These are phyloP conservation scores for Chaetomiaceae sp. DNA, from an alignment of 2,329 filamentous ascomycete genomes.

Conservation along the genomic window DNA sequence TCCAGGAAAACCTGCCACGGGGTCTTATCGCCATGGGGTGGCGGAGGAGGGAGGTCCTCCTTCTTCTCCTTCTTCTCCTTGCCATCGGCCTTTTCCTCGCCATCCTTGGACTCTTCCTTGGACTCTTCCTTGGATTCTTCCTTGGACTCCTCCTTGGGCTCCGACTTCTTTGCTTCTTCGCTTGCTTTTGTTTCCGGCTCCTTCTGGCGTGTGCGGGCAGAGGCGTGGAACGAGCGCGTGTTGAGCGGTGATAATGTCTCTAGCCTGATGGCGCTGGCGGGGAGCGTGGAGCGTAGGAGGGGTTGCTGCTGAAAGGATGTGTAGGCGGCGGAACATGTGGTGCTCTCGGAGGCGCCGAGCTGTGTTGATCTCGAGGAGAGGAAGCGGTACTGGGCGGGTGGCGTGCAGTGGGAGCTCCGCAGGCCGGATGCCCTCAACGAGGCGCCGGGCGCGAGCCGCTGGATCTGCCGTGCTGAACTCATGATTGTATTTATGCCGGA, in stretches of 20 bases:
- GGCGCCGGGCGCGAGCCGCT: constrained; percentile 20
- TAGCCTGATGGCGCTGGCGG: constrained; percentile 38
- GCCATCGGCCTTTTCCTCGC: constrained; percentile 41
- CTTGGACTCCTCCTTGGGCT: constrained; percentile 28
- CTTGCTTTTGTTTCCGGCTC: constrained; percentile 25
- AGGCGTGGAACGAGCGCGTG: constrained; percentile 38
- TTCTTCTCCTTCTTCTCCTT: constrained; percentile 58
- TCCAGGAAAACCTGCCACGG: constrained; percentile 99
- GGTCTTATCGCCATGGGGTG: constrained; percentile 96
- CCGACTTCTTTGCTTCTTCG: constrained; percentile 29
- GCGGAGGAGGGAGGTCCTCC: constrained; percentile 73
- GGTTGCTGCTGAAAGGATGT: constrained; percentile 30
- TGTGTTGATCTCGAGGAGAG: constrained; percentile 21
- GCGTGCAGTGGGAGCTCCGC: constrained; percentile 14
- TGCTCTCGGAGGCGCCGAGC: constrained; percentile 29
- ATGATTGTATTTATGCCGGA: constrained; percentile 16
- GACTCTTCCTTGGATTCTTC: constrained; percentile 29
- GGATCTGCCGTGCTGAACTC: constrained; percentile 25
- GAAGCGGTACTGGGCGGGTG: constrained; percentile 19
- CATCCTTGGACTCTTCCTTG: constrained; percentile 33
- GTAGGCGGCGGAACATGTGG: constrained; percentile 27
- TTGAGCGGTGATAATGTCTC: constrained; percentile 25
- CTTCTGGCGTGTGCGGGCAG: constrained; percentile 30
- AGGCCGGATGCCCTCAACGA: constrained; percentile 22
- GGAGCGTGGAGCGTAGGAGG: constrained; percentile 43